Percentiles rank a stretch among this genome's conserved stretches.
These are phyloP conservation scores for Myriangium duriaei DNA, from an alignment of 2,329 filamentous ascomycete species.

Conservation along the genomic window DNA sequence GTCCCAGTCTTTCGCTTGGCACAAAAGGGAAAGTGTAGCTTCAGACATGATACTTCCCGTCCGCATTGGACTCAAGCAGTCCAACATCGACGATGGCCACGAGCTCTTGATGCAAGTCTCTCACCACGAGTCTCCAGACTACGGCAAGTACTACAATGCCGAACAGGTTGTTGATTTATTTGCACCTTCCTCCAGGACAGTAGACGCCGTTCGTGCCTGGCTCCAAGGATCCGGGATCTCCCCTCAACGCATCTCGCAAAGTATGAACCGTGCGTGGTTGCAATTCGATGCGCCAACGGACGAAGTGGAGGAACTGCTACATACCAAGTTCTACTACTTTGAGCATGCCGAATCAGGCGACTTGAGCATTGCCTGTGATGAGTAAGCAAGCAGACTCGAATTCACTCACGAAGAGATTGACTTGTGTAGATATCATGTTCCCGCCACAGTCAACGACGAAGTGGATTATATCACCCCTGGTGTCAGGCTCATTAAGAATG, in stretches of 20 bases:
- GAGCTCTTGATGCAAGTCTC: slow-evolving; percentile 22
- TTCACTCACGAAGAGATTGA: no score
- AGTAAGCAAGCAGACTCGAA: no score
- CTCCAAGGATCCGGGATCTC: slow-evolving; percentile 14
- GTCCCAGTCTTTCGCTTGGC: no score
- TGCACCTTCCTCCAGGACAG: slow-evolving; percentile 17
- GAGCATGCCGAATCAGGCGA: slow-evolving; percentile 16
- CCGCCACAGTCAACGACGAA: slow-evolving; percentile 14
- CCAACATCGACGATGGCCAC: slow-evolving; percentile 31
- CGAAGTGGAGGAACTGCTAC: slow-evolving; percentile 18
- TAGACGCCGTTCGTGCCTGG: slow-evolving; percentile 18
- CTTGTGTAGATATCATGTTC: slow-evolving; percentile 20
- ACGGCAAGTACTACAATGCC: slow-evolving; percentile 22
- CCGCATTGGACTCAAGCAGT: slow-evolving; percentile 35
- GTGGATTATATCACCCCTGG: slow-evolving; percentile 21
- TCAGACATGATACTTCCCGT: slow-evolving; percentile 34
- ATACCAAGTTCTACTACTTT: slow-evolving; percentile 18
- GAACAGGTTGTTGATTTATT: slow-evolving; percentile 19
- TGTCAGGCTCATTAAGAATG: slow-evolving; percentile 16
- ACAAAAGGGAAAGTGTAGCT: no score
- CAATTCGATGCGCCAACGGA: slow-evolving; percentile 20
- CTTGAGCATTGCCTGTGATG: slow-evolving; percentile 13
- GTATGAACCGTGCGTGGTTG: slow-evolving; percentile 23
- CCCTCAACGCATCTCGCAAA: slow-evolving; percentile 17
- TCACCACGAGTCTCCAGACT: slow-evolving; percentile 21